Percentiles rank a stretch among this genome's conserved stretches.
These are phyloP conservation scores for Aspergillus sclerotialis DNA, from an alignment of 2,329 filamentous ascomycete genomes.

Conservation along the genomic window DNA sequence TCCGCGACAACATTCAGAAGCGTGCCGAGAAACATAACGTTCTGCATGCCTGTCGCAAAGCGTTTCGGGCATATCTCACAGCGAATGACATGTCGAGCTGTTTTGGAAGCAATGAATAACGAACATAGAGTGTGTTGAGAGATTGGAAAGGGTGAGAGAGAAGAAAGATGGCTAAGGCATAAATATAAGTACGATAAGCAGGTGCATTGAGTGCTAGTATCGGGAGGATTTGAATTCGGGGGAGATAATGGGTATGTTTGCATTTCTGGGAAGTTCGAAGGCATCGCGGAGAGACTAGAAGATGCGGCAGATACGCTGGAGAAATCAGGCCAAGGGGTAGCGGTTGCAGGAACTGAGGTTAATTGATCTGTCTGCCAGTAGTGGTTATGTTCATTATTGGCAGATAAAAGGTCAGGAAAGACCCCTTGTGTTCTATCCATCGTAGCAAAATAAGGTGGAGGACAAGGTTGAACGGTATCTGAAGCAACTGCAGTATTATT, in stretches of 20 bases:
- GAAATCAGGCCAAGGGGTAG: conserved; percentile 36
- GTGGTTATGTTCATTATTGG: conserved; percentile 19
- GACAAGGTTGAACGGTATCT: conserved; percentile 22
- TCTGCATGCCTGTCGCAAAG: conserved; percentile 37
- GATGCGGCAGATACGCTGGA: conserved; percentile 27
- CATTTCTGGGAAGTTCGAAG: conserved; percentile 14
- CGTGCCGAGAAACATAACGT: conserved; percentile 41
- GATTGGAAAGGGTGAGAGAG: conserved; percentile 36
- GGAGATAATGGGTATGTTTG: conserved; percentile 16
- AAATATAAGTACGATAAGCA: conserved; percentile 39
- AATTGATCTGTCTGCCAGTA: conserved; percentile 16
- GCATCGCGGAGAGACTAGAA: conserved; percentile 18
- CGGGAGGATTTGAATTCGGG: conserved; percentile 12
- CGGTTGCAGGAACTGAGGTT: conserved; percentile 21
- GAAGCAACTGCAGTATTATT: conserved; percentile 9
- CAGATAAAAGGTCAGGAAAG: conserved; percentile 13
- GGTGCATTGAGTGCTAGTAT: conserved; percentile 23
- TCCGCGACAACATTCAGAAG: conserved; percentile 39
- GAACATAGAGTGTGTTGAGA: conserved; percentile 37
- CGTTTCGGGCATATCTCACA: conserved; percentile 35
- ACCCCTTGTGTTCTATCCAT: conserved; percentile 7
- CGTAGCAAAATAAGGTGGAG: conserved; percentile 18
- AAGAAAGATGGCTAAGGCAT: conserved; percentile 36
- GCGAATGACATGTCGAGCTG: conserved; percentile 35
- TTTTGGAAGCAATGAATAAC: conserved; percentile 35